These are phyloP conservation scores for Chalaropsis ovoidea DNA, from an alignment of 2,329 filamentous ascomycete species.

Conservation along the genomic window DNA sequence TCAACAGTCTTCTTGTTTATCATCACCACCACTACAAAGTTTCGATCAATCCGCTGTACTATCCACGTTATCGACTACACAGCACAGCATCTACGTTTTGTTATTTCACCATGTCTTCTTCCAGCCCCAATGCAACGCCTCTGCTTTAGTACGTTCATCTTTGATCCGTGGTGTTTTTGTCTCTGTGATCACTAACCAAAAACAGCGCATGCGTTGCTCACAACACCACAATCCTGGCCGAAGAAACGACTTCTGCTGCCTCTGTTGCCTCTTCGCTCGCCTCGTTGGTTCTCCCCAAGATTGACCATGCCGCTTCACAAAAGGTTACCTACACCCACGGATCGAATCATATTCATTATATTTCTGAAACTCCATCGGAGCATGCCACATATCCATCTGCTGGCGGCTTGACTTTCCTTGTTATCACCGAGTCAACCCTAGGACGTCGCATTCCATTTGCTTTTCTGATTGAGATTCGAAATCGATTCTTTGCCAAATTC, in stretches of 20 bases:
- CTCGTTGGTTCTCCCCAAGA: conserved; percentile 89
- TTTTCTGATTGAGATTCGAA: conserved; percentile 82
- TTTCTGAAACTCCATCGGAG: conserved; percentile 68
- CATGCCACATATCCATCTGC: conserved; percentile 50
- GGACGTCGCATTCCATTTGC: conserved; percentile 86
- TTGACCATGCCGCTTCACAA: conserved; percentile 66
- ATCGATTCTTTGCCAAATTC: conserved; percentile 69
- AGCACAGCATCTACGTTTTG: background rate
- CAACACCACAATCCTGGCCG: conserved; percentile 81
- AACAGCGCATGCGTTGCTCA: conserved; percentile 84
- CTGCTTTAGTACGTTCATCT: conserved; percentile 56
- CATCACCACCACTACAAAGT: background rate
- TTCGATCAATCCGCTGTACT: too few relatives aligned
- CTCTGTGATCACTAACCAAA: background rate
- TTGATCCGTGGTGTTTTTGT: background rate
- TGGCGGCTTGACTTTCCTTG: conserved; percentile 81
- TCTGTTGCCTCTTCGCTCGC: conserved; percentile 78
- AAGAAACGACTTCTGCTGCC: conserved; percentile 79
- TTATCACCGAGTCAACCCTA: conserved; percentile 70
- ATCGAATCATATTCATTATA: conserved; percentile 88
- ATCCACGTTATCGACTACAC: background rate
- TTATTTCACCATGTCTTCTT: conserved; percentile 54
- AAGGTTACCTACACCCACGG: conserved; percentile 94
- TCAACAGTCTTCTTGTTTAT: background rate
- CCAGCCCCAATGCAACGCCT: conserved; percentile 50